Conservation (phyloP, 1,139 yeast genomes). For the Scheffersomyces illinoinensis region DNA sequence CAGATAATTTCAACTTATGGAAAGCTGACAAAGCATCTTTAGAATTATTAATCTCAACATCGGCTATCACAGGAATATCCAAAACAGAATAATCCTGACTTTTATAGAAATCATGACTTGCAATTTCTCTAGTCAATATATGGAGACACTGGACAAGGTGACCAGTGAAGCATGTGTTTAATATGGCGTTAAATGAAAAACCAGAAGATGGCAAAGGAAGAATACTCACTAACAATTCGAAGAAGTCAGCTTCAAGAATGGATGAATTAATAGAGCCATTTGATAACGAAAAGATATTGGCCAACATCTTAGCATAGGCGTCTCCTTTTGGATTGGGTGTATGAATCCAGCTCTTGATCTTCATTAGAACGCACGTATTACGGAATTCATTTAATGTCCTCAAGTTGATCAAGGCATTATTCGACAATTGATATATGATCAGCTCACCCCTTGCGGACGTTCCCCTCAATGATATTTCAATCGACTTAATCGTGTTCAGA, state of each 20-base stretch:
- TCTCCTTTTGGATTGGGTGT: slow-evolving; percentile 26
- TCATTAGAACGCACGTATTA: slow-evolving; percentile 35
- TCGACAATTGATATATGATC: slow-evolving; percentile 58
- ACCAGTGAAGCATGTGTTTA: slow-evolving; percentile 43
- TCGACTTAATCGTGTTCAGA: slow-evolving; percentile 58
- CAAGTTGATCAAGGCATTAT: slow-evolving; percentile 57
- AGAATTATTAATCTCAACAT: slow-evolving; percentile 19
- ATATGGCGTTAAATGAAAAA: slow-evolving; percentile 39
- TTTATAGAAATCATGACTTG: slow-evolving; percentile 22
- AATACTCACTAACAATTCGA: slow-evolving; percentile 50
- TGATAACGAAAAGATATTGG: slow-evolving; percentile 35
- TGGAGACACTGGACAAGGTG: slow-evolving; percentile 36
- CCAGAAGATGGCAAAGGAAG: slow-evolving; percentile 44
- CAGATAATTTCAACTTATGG: slow-evolving; percentile 9
- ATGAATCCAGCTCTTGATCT: slow-evolving; percentile 30
- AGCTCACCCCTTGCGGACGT: slow-evolving; percentile 35
- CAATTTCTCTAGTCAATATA: slow-evolving; percentile 25
- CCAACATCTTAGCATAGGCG: slow-evolving; percentile 34
- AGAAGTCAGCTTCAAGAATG: slow-evolving; percentile 51
- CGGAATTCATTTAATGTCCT: slow-evolving; percentile 54
- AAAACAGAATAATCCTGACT: slow-evolving; percentile 24
- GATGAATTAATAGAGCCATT: slow-evolving; percentile 25
- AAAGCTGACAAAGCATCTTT: slow-evolving; percentile 17
- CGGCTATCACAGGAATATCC: slow-evolving; percentile 36
- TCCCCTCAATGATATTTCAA: slow-evolving; percentile 72